A percentile compares a stretch with the other conserved stretches of the same genome.
phyloP scores from a whole-genome alignment of 345 rosid genomes.

The Physaria fendleri region DNA sequence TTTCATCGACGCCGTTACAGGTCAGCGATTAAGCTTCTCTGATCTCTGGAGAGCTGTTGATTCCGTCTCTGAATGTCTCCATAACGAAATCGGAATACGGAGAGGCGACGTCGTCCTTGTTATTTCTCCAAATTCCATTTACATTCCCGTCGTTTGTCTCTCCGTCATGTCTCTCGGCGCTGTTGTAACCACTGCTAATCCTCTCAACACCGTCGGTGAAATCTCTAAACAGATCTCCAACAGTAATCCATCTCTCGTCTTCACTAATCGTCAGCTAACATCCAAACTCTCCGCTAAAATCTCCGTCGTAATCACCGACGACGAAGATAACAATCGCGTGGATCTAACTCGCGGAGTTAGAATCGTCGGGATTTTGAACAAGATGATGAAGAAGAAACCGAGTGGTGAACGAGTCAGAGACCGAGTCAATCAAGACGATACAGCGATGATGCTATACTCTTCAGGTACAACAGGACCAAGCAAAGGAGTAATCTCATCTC shows the following conservation, averaged over 20 bases:
- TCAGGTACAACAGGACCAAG: neutral
- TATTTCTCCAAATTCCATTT: constrained; percentile 46
- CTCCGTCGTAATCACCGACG: neutral
- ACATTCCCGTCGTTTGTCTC: constrained; percentile 70
- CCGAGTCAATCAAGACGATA: constrained; percentile 57
- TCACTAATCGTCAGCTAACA: neutral
- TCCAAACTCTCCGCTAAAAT: neutral
- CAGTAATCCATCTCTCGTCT: constrained; percentile 13
- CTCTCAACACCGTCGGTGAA: constrained; percentile 63
- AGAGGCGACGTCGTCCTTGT: neutral
- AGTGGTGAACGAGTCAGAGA: constrained; percentile 36
- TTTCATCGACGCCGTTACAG: neutral
- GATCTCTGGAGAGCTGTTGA: neutral
- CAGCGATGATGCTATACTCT: constrained; percentile 15
- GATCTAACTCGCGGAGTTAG: neutral
- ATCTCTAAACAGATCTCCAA: constrained; percentile 58
- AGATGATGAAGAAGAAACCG: constrained; percentile 37
- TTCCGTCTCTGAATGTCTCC: neutral
- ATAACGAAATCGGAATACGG: neutral
- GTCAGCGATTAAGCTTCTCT: neutral
- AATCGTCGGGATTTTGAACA: constrained; percentile 30
- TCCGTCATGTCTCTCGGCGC: constrained; percentile 86
- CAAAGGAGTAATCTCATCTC: constrained; percentile 9
- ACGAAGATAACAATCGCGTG: neutral
- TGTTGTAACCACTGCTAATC: constrained; percentile 71